Conservation (phyloP, 2,329 filamentous ascomycete species). For the Eutypa lata region DNA sequence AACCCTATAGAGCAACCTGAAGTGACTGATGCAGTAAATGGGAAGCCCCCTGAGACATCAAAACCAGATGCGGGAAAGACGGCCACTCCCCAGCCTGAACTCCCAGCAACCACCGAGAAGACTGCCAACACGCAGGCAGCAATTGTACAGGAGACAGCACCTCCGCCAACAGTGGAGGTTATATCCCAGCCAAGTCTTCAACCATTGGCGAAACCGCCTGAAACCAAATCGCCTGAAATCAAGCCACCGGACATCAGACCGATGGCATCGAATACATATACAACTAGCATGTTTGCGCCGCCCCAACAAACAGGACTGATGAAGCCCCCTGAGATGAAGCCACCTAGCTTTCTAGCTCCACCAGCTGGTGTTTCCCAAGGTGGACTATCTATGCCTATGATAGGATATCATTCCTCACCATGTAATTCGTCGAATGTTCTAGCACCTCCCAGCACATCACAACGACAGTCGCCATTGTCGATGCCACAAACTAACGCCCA, state of each 20-base stretch:
- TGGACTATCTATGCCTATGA: conserved; percentile 31
- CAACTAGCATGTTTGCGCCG: conserved; percentile 31
- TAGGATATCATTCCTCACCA: conserved; percentile 29
- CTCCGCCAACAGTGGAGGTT: conserved; percentile 1
- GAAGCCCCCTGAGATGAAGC: conserved; percentile 27
- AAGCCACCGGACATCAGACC: conserved; percentile 24
- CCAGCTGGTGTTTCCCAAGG: conserved; percentile 25
- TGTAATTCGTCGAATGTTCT: conserved; percentile 36
- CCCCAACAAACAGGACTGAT: conserved; percentile 23
- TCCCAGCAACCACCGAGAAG: conserved; percentile 3
- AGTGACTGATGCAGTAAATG: not conserved
- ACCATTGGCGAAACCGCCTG: conserved; percentile 11
- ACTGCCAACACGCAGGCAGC: conserved; percentile 1
- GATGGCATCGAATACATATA: conserved; percentile 18
- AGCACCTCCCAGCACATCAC: conserved; percentile 42
- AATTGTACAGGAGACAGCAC: conserved; percentile 4
- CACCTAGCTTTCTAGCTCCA: conserved; percentile 28
- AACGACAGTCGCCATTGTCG: conserved; percentile 33
- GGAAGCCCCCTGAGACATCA: not conserved
- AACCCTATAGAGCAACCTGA: conserved; percentile 1
- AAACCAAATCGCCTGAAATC: conserved; percentile 20
- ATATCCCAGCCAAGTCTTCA: conserved; percentile 8
- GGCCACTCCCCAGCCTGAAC: conserved; percentile 4
- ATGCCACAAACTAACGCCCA: conserved; percentile 27
- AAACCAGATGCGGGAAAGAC: not conserved